Evolutionary conservation across 2,329 filamentous ascomycete species (phyloP), one percentile per base, ranked within the genome.

Genomic region (Diaporthe vaccinii): DNA sequence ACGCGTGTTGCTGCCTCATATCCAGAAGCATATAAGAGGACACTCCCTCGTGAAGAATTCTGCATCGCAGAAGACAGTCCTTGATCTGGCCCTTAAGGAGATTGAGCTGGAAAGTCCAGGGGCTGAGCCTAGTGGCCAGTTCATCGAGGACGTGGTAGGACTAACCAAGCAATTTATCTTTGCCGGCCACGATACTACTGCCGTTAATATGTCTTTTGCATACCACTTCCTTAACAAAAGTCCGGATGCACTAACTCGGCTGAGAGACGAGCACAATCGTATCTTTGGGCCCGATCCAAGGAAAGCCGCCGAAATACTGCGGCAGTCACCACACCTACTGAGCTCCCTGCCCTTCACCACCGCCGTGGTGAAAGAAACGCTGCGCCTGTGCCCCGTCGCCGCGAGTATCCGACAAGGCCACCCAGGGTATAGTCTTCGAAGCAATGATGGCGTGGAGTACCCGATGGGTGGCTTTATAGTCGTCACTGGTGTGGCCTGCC

Each of bases 331-430:
- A 0, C 80, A 84, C 34, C 82, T 86, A 6, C 81, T 91, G 67
- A 88, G 87, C 76, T 82, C 85, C 5, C 82, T 92, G 4, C 82
- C 84, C 0, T 91, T 89, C 78, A 89, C 88, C 0, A 83, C 82
- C 4, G 89, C 88, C 20, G 85, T 90, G 5, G 84, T 90, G 72
- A 89, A 89, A 74, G 90, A 92, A 79, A 82, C 85, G 0, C 82
- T 91, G 1, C 85, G 89, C 3, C 78, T 91, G n/a, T 88, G 86
- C 73, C 88, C 88, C 0, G 84, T 89, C 4, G 87, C 78, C 80
- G 83, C 83, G 46, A 83, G 84, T 4, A 80, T 86, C 20, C 83
- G 87, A 15, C 68, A 76, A 1, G 83, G 82, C 5, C 25, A 53
- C 8, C 28, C 73, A 3, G 81, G 81, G n/a, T 81, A 82, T 76